Evolutionary conservation across 352 stramenopile genomes (phyloP).

Genomic region (Pythium insidiosum): DNA sequence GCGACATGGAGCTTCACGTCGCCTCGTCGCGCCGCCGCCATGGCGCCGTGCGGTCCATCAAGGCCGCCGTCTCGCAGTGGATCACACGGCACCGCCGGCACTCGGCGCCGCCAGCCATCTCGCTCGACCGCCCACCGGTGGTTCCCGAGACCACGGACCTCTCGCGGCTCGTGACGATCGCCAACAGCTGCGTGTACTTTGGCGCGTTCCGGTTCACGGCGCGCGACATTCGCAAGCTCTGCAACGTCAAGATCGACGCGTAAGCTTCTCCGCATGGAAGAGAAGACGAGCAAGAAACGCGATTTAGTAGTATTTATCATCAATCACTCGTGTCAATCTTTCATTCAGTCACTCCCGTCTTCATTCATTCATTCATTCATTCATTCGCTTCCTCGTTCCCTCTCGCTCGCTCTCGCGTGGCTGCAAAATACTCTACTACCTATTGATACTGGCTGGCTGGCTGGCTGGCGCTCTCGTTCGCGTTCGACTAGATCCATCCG

Average conservation of each 20-base stretch:
- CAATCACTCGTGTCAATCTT: too few relatives aligned
- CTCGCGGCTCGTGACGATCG: constrained; percentile 45
- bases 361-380: too few relatives aligned
- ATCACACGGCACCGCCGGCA: not conserved
- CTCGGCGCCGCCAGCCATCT: constrained; percentile 4
- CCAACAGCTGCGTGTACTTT: constrained; percentile 44
- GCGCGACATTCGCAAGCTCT: constrained; percentile 43
- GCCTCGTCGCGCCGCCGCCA: not conserved
- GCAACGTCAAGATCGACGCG: constrained; percentile 38
- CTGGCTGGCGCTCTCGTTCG: too few relatives aligned
- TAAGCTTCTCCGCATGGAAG: constrained; percentile 10
- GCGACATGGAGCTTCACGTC: constrained; percentile 15
- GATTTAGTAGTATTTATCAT: too few relatives aligned
- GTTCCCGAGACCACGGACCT: constrained; percentile 26
- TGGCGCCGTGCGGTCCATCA: not conserved
- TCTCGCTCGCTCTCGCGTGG: too few relatives aligned
- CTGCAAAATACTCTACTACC: too few relatives aligned
- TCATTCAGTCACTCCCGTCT: too few relatives aligned
- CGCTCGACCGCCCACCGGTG: constrained; percentile 32
- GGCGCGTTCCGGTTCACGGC: constrained; percentile 28
- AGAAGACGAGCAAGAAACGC: constrained; percentile 1
- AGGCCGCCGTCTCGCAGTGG: too few relatives aligned
- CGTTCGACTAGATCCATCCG: constrained; percentile 82
- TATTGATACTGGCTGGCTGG: not conserved
- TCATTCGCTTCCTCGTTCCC: too few relatives aligned